phyloP scores from a whole-genome alignment of 495 filamentous ascomycete species.

The Xylaria longipes region DNA sequence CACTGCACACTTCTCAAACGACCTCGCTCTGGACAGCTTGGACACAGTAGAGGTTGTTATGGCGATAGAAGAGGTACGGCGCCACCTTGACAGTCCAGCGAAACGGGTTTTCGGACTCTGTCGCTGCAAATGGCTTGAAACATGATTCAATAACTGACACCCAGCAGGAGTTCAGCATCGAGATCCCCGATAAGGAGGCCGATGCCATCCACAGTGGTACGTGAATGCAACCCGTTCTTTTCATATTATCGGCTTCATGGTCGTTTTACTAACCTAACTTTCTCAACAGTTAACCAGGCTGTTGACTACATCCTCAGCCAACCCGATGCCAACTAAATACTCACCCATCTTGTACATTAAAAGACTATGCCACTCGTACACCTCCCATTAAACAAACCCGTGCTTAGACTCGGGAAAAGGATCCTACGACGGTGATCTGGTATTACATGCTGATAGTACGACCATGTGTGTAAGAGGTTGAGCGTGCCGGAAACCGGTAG shows the following conservation, averaged over 20 bases:
- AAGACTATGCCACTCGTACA: slow-evolving; percentile 38
- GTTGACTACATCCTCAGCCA: slow-evolving; percentile 94
- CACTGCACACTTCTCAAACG: slow-evolving; percentile 89
- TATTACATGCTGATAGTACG: background rate
- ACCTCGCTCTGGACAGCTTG: slow-evolving; percentile 93
- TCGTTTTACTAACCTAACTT: slow-evolving; percentile 27
- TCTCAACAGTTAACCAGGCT: slow-evolving; percentile 82
- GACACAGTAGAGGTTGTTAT: slow-evolving; percentile 99
- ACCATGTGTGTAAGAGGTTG: background rate
- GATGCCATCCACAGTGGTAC: slow-evolving; percentile 95
- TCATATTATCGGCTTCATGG: background rate
- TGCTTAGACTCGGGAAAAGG: slow-evolving; percentile 25
- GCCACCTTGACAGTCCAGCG: background rate
- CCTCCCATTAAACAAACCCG: slow-evolving; percentile 25
- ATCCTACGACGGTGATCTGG: slow-evolving; percentile 7
- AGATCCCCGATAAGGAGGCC: slow-evolving; percentile 99
- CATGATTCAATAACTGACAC: slow-evolving; percentile 36
- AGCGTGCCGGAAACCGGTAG: background rate
- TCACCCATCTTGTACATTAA: slow-evolving; percentile 36
- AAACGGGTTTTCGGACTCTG: background rate
- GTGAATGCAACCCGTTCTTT: slow-evolving; percentile 42
- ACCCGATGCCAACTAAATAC: slow-evolving; percentile 72
- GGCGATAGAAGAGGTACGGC: slow-evolving; percentile 96
- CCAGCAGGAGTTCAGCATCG: slow-evolving; percentile 96
- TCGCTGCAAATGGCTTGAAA: background rate